Base-by-base conservation (phyloP, 2,329 filamentous ascomycete genomes). In the Colletotrichum horii region DNA sequence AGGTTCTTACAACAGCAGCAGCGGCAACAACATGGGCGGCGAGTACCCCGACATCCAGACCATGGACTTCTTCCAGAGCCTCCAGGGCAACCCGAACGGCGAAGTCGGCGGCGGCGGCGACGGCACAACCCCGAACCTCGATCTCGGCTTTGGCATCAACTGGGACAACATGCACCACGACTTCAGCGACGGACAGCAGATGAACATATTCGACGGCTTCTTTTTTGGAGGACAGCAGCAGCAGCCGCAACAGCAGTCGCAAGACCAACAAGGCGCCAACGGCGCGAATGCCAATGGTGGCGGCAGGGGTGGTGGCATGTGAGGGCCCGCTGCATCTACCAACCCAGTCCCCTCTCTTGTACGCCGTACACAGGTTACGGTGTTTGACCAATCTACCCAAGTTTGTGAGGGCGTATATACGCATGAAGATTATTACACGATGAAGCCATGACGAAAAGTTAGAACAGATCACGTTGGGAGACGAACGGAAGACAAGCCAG, bases 171-270 rank as follows among this genome's bases (percentile, higher is more conserved):
- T 92, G 80, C 88, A 91, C 79, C 91, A 93, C 78, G 93, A 94
- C 79, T 93, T 89, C 74, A 87, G 87, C 74, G 89, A 92, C 62
- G 88, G 88, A 66, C 87, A 90, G 81, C 89, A 91, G 82, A 88
- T 94, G 80, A 91, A 94, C 74, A 89, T 93, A 0, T 94, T 95
- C 83, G 93, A 94, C 80, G 91, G 92, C 0, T 95, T 95, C 81
- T 94, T 94, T 85, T 94, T 94, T 81, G 92, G 93, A 1, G 89
- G 89, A 1, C 89, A 89, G 78, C 86, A 85, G 77, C 73, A 60
- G 55, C 64, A 60, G 70, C 48, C 52, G 70, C 69, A 64, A 52
- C 66, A 56, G n/a, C 66, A 62, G 55, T 19, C 66, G 14, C 71
- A 74, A 61, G 52, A 65, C 14, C 66, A 74, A 43, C 82, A 83